Evolutionary conservation across 2,329 filamentous ascomycete genomes (phyloP).

Genomic region (Aspergillus fructus): DNA sequence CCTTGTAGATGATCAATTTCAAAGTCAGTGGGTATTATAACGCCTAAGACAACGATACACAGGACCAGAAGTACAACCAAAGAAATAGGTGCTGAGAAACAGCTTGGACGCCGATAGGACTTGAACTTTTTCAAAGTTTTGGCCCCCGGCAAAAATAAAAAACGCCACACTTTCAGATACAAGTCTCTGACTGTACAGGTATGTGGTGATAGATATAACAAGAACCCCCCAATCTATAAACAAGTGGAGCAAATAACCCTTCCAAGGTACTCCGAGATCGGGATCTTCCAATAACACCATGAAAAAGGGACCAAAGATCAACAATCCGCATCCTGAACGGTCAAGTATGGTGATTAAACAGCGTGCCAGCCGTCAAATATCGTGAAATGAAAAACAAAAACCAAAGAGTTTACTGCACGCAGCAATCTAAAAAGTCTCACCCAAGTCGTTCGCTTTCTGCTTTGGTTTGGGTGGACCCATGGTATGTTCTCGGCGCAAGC

Average conservation of each 20-base stretch:
- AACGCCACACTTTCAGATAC: slow-evolving; percentile 15
- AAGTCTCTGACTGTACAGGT: slow-evolving; percentile 8
- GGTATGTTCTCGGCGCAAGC: slow-evolving; percentile 40
- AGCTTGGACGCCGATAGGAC: slow-evolving; percentile 35
- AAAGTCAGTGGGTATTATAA: slow-evolving; percentile 37
- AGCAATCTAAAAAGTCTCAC: slow-evolving; percentile 54
- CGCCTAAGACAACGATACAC: slow-evolving; percentile 27
- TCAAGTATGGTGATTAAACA: slow-evolving; percentile 15
- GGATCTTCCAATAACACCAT: slow-evolving; percentile 11
- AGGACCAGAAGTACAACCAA: slow-evolving; percentile 21
- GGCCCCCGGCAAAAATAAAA: slow-evolving; percentile 15
- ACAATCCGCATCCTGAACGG: slow-evolving; percentile 14
- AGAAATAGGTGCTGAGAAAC: slow-evolving; percentile 34
- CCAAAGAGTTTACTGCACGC: not conserved
- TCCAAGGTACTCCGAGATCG: slow-evolving; percentile 11
- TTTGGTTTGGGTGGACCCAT: slow-evolving; percentile 51
- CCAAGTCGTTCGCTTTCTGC: slow-evolving; percentile 54
- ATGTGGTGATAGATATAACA: slow-evolving; percentile 9
- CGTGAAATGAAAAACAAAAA: slow-evolving; percentile 11
- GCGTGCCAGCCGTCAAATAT: slow-evolving; percentile 22
- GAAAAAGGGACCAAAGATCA: slow-evolving; percentile 8
- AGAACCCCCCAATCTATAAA: slow-evolving; percentile 18
- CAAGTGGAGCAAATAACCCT: slow-evolving; percentile 6
- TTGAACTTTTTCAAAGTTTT: not conserved
- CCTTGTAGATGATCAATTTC: slow-evolving; percentile 7